phyloP scores from a whole-genome alignment of 164 flowering plant genomes.

The Taxillus chinensis region DNA sequence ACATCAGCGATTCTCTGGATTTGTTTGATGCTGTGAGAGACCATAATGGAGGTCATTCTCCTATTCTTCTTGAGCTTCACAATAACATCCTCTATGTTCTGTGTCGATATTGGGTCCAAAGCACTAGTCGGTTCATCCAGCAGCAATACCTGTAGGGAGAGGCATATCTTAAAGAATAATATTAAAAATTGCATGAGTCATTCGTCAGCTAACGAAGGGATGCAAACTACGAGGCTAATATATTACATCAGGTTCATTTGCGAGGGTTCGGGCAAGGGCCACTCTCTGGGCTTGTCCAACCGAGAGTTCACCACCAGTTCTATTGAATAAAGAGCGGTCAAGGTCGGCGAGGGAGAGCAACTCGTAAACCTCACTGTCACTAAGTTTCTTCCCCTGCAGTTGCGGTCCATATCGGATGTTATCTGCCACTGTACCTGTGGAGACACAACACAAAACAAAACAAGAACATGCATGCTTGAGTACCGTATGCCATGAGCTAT shows the following conservation, averaged over 20 bases:
- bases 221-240: too few species aligned
- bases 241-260: conserved; percentile 35
- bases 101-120: conserved; percentile 38
- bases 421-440: conserved; percentile 38
- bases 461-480: background rate
- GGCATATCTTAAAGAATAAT: background rate
- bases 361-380: conserved; percentile 21
- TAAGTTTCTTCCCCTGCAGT: conserved; percentile 25
- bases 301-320: conserved; percentile 24
- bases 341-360: conserved; percentile 33
- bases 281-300: conserved; percentile 50
- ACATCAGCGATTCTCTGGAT: conserved; percentile 38
- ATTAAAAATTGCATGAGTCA: too few species aligned
- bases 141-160: conserved; percentile 23
- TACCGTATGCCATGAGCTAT: too few species aligned
- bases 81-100: conserved; percentile 34
- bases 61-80: conserved; percentile 27
- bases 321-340: conserved; percentile 21
- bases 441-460: background rate
- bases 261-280: conserved; percentile 43
- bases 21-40: conserved; percentile 43
- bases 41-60: conserved; percentile 30
- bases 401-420: conserved; percentile 37
- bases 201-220: too few species aligned
- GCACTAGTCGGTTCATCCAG: conserved; percentile 51